Evolutionary conservation across 345 rosid species (phyloP).

Genomic region (Brassica nigra): DNA sequence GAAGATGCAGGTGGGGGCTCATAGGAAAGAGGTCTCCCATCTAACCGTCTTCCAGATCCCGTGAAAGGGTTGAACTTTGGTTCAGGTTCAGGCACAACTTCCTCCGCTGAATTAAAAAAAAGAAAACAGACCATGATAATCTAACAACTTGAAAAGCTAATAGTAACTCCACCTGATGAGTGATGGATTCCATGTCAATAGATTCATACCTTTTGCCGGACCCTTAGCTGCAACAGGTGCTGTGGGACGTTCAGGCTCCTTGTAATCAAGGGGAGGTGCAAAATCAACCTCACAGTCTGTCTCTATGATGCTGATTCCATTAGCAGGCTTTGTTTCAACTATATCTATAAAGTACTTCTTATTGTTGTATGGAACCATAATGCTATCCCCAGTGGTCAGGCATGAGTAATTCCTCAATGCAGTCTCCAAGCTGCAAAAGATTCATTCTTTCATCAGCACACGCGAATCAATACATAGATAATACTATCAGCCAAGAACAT

Average conservation of each 20-base stretch:
- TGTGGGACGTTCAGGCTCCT: slow-evolving; percentile 82
- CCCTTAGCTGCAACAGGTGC: slow-evolving; percentile 54
- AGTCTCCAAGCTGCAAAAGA: slow-evolving; percentile 80
- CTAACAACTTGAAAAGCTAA: slow-evolving; percentile 14
- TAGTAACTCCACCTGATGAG: neutral
- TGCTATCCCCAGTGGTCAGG: slow-evolving; percentile 94
- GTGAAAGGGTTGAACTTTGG: slow-evolving; percentile 88
- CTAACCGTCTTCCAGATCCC: slow-evolving; percentile 81
- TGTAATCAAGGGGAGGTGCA: slow-evolving; percentile 97
- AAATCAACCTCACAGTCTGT: slow-evolving; percentile 99
- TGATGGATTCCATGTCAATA: neutral
- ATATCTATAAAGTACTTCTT: slow-evolving; percentile 97
- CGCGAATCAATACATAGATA: neutral
- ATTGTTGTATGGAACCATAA: slow-evolving; percentile 98
- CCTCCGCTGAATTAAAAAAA: slow-evolving; percentile 54
- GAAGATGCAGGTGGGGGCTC: slow-evolving; percentile 52
- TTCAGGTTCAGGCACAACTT: slow-evolving; percentile 54
- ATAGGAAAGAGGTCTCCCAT: slow-evolving; percentile 68
- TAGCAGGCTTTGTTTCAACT: slow-evolving; percentile 86
- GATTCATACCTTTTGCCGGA: slow-evolving; percentile 57
- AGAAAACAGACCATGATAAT: neutral
- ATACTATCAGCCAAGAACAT: neutral
- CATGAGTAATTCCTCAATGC: slow-evolving; percentile 95
- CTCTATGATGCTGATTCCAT: slow-evolving; percentile 59
- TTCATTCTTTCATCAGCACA: slow-evolving; percentile 20